These are phyloP conservation scores for Aurifilum marmelostoma DNA, from an alignment of 2,329 filamentous ascomycete species.

Conservation along the genomic window DNA sequence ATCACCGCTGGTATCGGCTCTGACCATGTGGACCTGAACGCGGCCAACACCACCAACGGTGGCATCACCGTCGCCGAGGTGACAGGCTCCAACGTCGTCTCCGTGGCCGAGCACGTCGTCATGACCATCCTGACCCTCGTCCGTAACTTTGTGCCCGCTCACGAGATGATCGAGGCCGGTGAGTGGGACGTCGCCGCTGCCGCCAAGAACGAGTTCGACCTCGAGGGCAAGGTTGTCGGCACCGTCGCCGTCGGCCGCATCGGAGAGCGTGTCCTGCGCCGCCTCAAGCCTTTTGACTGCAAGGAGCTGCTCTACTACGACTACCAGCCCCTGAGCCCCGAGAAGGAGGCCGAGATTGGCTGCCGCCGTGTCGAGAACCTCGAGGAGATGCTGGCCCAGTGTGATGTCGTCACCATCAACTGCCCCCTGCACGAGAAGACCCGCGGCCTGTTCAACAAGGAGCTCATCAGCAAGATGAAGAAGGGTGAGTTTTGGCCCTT, in stretches of 20 bases:
- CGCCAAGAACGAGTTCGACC: constrained; percentile 97
- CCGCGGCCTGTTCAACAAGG: constrained; percentile 95
- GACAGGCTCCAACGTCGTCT: constrained; percentile 97
- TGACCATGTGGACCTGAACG: constrained; percentile 96
- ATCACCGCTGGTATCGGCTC: constrained; percentile 97
- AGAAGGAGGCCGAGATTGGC: constrained; percentile 94
- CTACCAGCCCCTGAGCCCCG: constrained; percentile 89
- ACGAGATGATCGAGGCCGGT: constrained; percentile 86
- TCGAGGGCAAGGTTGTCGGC: constrained; percentile 96
- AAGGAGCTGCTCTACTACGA: constrained; percentile 99
- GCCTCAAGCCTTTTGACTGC: constrained; percentile 97
- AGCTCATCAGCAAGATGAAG: constrained; percentile 99
- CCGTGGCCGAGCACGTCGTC: constrained; percentile 97
- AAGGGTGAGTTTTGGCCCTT: constrained; percentile 60
- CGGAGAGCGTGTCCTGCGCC: constrained; percentile 93
- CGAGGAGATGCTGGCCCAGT: constrained; percentile 92
- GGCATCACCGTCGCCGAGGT: constrained; percentile 97
- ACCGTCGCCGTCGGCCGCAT: constrained; percentile 98
- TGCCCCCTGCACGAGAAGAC: constrained; percentile 99
- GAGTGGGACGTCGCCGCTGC: constrained; percentile 96
- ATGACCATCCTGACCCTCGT: constrained; percentile 98
- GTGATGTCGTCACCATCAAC: constrained; percentile 99
- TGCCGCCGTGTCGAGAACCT: constrained; percentile 85
- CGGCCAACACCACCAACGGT: constrained; percentile 97
- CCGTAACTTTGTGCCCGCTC: constrained; percentile 97